Base-by-base conservation (phyloP, 2,329 filamentous ascomycete species). In the Tolypocladium tundrense region DNA sequence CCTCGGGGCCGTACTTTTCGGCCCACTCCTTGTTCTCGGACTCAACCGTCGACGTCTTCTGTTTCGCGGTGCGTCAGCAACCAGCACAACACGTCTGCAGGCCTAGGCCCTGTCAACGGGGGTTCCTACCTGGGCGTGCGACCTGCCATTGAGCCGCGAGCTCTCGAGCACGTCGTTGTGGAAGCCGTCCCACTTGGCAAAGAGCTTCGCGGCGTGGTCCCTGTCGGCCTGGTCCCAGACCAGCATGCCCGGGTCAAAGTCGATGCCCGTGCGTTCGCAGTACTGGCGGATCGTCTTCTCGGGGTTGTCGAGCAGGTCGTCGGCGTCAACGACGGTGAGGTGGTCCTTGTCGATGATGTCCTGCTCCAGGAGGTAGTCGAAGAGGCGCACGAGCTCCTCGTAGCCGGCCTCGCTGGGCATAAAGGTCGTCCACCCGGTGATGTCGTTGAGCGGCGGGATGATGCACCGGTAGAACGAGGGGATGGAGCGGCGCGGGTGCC, bases 171-270 rank as follows among this genome's bases (percentile, higher is more conserved):
- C 94, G 77, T 97, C 94, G 65, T 97, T 89, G 72, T 97, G 94
- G 76, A 96, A 97, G 13, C 94, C 94, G 64, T 86, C 88, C 94
- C 94, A 97, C 77, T 99, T 97, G 75, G 92, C 91, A 75, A 97
- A 97, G 21, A 86, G 86, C 62, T 84, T 80, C 63, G 81, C 79
- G 3, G 92, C 93, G 61, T 82, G 77, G 55, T 91, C 85, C 65
- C 88, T 86, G 62, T 88, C 87, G 56, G 87, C 85, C 35, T 87
- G 85, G 61, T 88, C 83, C 94, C 94, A 97, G 59, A 82, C 79
- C 61, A 99, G 79, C 92, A 97, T 96, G 16, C 83, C 77, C 0
- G 85, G 83, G 51, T 77, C 77, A 72, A 88, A 99, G 19, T 88
- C 82, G 60, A 97, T 79, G 33, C 88, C 91, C 16, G 91, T 89